These are phyloP conservation scores for Wallemia hederae DNA, from an alignment of 1,284 basidiomycete genomes.

Conservation along the genomic window DNA sequence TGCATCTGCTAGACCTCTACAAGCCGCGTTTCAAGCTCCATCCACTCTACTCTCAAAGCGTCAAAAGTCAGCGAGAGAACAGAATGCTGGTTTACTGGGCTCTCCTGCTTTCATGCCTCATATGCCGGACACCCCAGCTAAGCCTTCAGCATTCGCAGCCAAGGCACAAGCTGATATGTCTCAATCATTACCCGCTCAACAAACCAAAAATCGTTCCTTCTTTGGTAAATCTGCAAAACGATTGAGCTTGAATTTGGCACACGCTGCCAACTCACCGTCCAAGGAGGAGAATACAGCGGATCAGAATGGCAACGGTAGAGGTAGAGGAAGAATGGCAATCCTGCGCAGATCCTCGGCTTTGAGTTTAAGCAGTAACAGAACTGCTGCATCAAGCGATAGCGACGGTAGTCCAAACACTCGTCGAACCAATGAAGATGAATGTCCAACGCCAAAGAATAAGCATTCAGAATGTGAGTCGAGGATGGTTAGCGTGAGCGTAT, in stretches of 20 bases:
- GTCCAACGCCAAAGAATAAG: background rate
- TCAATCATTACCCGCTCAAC: background rate
- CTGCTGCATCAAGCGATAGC: background rate
- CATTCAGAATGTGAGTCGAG: background rate
- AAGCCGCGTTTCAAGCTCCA: background rate
- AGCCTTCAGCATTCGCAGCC: background rate
- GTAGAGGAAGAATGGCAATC: background rate
- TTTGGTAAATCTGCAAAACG: background rate
- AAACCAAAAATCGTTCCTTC: background rate
- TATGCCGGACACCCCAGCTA: background rate
- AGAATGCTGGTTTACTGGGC: background rate
- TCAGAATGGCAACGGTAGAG: background rate
- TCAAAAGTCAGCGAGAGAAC: background rate
- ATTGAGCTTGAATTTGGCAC: background rate
- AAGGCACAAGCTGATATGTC: background rate
- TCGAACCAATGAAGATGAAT: background rate
- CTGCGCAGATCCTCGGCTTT: background rate
- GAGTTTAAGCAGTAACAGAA: background rate
- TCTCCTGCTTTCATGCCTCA: background rate
- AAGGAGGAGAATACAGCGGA: background rate
- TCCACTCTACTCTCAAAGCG: background rate
- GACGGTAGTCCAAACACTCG: background rate
- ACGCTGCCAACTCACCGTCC: background rate
- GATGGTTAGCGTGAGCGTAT: background rate
- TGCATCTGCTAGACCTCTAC: background rate